Evolutionary conservation across 2,329 filamentous ascomycete species (phyloP), one percentile per base, ranked within the genome.

Genomic region (Alternaria sp.): DNA sequence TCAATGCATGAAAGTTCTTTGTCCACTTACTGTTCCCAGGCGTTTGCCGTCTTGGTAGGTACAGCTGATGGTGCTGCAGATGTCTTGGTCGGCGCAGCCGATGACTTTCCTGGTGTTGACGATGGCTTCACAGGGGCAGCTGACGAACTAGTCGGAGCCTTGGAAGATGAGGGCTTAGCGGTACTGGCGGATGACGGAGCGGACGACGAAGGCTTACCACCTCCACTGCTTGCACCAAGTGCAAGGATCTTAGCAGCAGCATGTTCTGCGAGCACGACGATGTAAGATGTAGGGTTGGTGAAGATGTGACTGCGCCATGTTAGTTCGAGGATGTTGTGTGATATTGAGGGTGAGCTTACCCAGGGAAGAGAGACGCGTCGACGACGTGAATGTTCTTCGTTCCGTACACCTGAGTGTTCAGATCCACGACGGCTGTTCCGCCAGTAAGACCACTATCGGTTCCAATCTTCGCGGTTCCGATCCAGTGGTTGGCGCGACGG

Each of bases 381-480:
- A 84, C 83, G 5, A 84, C 83, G 61, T 82, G 77, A 21, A 84
- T 79, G 54, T 83, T 83, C 30, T 77, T 65, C 3, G 83, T 83
- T n/a, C 79, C 79, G 72, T 85, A 75, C 4, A 86, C 85, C 50
- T 84, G 80, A 55, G 85, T 83, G 73, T 83, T 83, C 30, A 81
- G 79, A 63, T 86, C 84, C 1, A 86, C 81, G 8, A 86, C 84
- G 0, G 83, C 76, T 21, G 80, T 79, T 51, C 82, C 81, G 44
- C 78, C 76, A 19, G 66, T 74, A 17, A 83, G 75, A 52, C 81
- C 82, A 58, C 80, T 82, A 66, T 83, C 82, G 15, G 77, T 76
- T 57, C 82, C 82, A 61, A 84, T 80, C 74, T 90, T 90, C 54
- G 85, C 84, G 0, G 87, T 90, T 40, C 87, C 82, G 59, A 83